Evolutionary conservation across 495 filamentous ascomycete genomes (phyloP), one percentile per base, ranked within the genome.

Genomic region (Talaromyces ruber): DNA sequence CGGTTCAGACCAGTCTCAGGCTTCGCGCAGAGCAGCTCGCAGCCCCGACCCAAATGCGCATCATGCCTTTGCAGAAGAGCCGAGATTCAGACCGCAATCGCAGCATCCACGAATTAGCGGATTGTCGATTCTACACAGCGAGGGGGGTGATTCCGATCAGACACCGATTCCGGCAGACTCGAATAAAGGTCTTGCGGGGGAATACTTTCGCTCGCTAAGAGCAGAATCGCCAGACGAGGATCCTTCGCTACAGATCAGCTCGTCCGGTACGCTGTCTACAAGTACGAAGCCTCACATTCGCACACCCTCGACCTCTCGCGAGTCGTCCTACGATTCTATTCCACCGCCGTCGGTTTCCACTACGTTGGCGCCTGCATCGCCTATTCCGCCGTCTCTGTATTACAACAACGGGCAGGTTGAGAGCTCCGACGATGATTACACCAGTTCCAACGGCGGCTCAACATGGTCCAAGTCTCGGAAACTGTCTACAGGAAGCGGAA

Each of bases 91-190:
- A 56, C 89, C 88, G 1, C 77, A 84, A 47, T 93, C 89, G 11
- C 82, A 89, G 71, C 84, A 93, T 67, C 88, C 89, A 45, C 82
- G 84, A 18, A 81, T 93, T 71, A 90, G 89, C 68, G 81, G 79
- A 16, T 74, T 89, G 47, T 81, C 83, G 14, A 76, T 81, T 16
- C 78, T 80, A 0, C 80, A 80, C 18, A 80, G 83, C 52, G 74
- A 82, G 57, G 66, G 43, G 30, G 56, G 51, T 62, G 53, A 59
- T 29, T 43, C 79, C 16, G 65, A 74, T 32, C 63, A 69, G 24
- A 72, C 71, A 12, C 73, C 72, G 0, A 67, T 68, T 25, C 26
- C 59, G 11, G 39, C 47, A 22, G 58, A 58, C 22, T 30, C 47
- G 21, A 54, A 32, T 25, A 54, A 54, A 24, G 51, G 45, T 26